phyloP scores from a whole-genome alignment of 441 rosid species.

The Mallotus repandus region DNA sequence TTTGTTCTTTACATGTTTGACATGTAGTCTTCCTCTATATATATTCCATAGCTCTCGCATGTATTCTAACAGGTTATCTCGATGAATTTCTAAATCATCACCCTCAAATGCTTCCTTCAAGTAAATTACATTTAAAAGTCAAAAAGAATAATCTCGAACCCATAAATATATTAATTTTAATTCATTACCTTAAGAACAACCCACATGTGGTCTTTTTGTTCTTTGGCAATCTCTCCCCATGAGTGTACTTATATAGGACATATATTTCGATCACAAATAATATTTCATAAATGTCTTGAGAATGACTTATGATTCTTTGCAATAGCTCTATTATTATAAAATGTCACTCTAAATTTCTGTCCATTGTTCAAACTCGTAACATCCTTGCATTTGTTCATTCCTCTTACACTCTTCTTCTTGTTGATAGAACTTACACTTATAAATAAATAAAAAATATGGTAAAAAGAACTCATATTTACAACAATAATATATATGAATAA shows the following conservation, averaged over 20 bases:
- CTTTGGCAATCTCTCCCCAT: background rate
- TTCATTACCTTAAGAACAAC: background rate
- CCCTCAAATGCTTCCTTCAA: too few species aligned
- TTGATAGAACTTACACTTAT: too few species aligned
- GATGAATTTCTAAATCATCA: too few species aligned
- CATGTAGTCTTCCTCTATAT: too few species aligned
- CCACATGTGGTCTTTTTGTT: background rate
- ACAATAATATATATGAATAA: too few species aligned
- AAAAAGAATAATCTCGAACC: too few species aligned
- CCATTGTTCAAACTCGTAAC: background rate
- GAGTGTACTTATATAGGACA: background rate
- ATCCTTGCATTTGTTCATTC: background rate
- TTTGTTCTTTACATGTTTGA: background rate
- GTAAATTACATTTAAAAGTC: too few species aligned
- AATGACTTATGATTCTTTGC: background rate
- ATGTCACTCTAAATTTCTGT: background rate
- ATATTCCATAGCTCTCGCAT: too few species aligned
- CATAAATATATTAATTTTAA: too few species aligned
- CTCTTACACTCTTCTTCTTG: background rate
- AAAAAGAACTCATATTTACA: too few species aligned
- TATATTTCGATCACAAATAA: background rate
- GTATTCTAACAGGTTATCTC: too few species aligned
- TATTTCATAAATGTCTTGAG: background rate
- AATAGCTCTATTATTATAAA: background rate
- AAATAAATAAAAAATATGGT: too few species aligned